A percentile compares a stretch with the other conserved stretches of the same genome.
phyloP scores from a whole-genome alignment of 2,329 filamentous ascomycete genomes.

The Bimuria novae-zelandiae region DNA sequence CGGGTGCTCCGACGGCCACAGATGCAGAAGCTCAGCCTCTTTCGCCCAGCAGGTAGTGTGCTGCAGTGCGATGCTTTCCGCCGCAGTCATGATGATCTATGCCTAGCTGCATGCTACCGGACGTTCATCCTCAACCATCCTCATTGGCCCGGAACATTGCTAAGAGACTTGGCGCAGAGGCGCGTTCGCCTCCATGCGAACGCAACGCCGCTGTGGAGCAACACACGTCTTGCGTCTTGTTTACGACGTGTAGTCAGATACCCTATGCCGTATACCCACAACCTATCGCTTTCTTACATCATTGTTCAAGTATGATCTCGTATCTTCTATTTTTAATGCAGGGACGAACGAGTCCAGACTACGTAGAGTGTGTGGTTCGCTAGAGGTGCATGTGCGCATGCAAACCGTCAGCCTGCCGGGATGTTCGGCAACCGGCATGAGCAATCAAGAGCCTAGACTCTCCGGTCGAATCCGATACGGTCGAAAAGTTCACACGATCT shows the following conservation, averaged over 20 bases:
- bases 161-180: slow-evolving; percentile 14
- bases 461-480: slow-evolving; percentile 26
- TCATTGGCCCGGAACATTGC: slow-evolving; percentile 9
- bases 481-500: slow-evolving; percentile 18
- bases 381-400: slow-evolving; percentile 11
- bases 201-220: background rate
- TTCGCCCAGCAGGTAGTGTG: background rate
- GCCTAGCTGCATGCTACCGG: slow-evolving; percentile 19
- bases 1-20: slow-evolving; percentile 8
- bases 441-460: slow-evolving; percentile 24
- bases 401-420: slow-evolving; percentile 9
- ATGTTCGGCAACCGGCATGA: slow-evolving; percentile 8
- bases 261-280: background rate
- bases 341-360: too few relatives aligned
- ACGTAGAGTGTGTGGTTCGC: slow-evolving; percentile 8
- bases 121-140: background rate
- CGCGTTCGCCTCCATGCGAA: background rate
- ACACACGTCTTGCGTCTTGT: background rate
- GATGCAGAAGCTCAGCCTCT: slow-evolving; percentile 30
- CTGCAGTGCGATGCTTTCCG: background rate
- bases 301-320: background rate
- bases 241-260: slow-evolving; percentile 1
- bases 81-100: slow-evolving; percentile 28
- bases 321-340: background rate
- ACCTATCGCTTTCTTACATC: background rate